Conservation (phyloP, 345 rosid genomes). For the Ceriops zippeliana region DNA sequence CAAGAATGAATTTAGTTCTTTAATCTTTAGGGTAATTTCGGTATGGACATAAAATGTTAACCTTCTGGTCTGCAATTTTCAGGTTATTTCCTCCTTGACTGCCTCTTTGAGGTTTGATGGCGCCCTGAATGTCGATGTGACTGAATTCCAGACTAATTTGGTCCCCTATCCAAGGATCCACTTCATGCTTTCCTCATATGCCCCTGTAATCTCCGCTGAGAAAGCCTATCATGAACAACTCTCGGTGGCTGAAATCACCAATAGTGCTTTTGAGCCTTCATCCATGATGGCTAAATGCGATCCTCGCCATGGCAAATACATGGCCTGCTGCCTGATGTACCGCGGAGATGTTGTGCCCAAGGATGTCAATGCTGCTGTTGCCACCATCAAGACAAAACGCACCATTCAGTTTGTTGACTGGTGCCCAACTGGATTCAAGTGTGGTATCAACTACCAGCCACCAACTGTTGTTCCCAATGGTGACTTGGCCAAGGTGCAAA, state of each 20-base stretch:
- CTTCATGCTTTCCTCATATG: slow-evolving; percentile 32
- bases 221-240: slow-evolving; percentile 31
- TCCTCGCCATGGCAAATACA: slow-evolving; percentile 31
- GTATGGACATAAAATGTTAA: not conserved
- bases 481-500: slow-evolving; percentile 30
- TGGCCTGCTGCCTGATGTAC: slow-evolving; percentile 32
- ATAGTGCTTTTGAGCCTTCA: slow-evolving; percentile 30
- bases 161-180: slow-evolving; percentile 32
- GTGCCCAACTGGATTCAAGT: slow-evolving; percentile 35
- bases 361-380: slow-evolving; percentile 31
- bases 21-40: not conserved
- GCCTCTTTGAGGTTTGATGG: slow-evolving; percentile 31
- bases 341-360: slow-evolving; percentile 30
- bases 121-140: slow-evolving; percentile 29
- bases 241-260: slow-evolving; percentile 27
- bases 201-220: slow-evolving; percentile 30
- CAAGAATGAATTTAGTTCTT: no score
- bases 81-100: slow-evolving; percentile 30
- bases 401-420: slow-evolving; percentile 32
- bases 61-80: not conserved
- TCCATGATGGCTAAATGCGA: slow-evolving; percentile 33
- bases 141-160: slow-evolving; percentile 31
- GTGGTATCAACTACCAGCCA: slow-evolving; percentile 34
- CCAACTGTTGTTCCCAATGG: slow-evolving; percentile 31
- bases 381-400: slow-evolving; percentile 29